Evolutionary conservation across 352 stramenopile genomes (phyloP), one percentile per base, ranked within the genome.

Genomic region (Phytophthora tentaculata): DNA sequence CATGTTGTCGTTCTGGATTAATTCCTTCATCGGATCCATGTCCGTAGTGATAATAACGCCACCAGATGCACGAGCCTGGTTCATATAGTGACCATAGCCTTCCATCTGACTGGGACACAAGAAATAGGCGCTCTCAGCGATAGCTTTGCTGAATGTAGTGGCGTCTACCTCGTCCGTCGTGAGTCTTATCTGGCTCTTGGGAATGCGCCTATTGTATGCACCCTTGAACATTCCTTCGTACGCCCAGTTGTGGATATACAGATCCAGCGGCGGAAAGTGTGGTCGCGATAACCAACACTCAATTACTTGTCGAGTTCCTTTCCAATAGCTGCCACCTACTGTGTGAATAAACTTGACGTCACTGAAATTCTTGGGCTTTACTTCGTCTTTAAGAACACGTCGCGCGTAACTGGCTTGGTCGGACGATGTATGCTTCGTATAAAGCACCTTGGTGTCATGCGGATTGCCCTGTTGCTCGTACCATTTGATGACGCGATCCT

Each of bases 41-140:
- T 90, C 67, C 1, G 82, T 81, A 2, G 80, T 82, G 49, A 90
- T 47, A 35, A 90, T 78, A 12, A 88, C 62, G 9, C 70, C 82
- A 7, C 82, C 78, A 0, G 77, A 67, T 17, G 82, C 82, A 9
- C 79, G 76, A 28, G 80, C 80, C 28, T 90, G 82, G 61, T 90
- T 90, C 64, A 90, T 80, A 62, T 90, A 90, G 71, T 90, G 82
- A 12, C 81, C 83, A 48, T 84, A 91, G 2, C 81, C 83, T 65
- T 91, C 83, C 69, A 77, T 77, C 23, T 67, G 56, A 70, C 83
- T 91, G n/a, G 83, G 71, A 56, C 83, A 91, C 24, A 91, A 56
- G 41, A 91, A 85, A 32, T 80, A 84, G 19, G 74, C 41, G 13
- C 72, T 69, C 32, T 89, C 70, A 1, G 78, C 79, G 17, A 91